Percentiles rank a stretch among this genome's conserved stretches.
These are phyloP conservation scores for Hansfordia pulvinata DNA, from an alignment of 2,329 filamentous ascomycete genomes.

Conservation along the genomic window DNA sequence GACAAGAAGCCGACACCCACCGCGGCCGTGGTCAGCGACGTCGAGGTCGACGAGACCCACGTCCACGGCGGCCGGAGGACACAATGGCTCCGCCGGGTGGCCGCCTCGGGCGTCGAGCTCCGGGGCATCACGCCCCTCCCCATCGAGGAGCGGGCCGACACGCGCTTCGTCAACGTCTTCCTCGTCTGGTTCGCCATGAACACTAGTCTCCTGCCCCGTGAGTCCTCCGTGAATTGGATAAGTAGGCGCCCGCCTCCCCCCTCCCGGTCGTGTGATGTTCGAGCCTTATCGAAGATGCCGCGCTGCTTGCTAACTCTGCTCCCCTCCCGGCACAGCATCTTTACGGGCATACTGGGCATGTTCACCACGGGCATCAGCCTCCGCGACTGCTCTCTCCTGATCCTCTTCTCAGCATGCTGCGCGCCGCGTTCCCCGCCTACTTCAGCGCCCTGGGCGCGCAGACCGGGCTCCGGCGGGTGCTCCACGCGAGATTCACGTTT, in stretches of 20 bases:
- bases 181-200: slow-evolving; percentile 29
- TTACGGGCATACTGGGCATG: slow-evolving; percentile 47
- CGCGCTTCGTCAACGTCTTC: slow-evolving; percentile 25
- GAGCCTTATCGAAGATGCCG: slow-evolving; percentile 3
- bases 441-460: slow-evolving; percentile 40
- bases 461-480: slow-evolving; percentile 50
- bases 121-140: slow-evolving; percentile 26
- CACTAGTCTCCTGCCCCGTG: slow-evolving; percentile 27
- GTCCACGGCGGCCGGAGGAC: no score
- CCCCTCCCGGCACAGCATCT: slow-evolving; percentile 32
- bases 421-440: slow-evolving; percentile 35
- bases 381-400: slow-evolving; percentile 39
- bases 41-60: no score
- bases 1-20: no score
- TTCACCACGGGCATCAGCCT: slow-evolving; percentile 38
- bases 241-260: no score
- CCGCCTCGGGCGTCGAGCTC: slow-evolving; percentile 12
- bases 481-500: slow-evolving; percentile 46
- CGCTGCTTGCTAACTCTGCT: slow-evolving; percentile 1
- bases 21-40: no score
- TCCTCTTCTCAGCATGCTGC: slow-evolving; percentile 43
- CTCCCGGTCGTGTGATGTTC: no score
- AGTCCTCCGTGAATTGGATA: slow-evolving; percentile 23
- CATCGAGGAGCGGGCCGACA: slow-evolving; percentile 25
- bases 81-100: background rate